Base-by-base conservation (phyloP, 2,329 filamentous ascomycete genomes). In the Claviceps humidiphila region DNA sequence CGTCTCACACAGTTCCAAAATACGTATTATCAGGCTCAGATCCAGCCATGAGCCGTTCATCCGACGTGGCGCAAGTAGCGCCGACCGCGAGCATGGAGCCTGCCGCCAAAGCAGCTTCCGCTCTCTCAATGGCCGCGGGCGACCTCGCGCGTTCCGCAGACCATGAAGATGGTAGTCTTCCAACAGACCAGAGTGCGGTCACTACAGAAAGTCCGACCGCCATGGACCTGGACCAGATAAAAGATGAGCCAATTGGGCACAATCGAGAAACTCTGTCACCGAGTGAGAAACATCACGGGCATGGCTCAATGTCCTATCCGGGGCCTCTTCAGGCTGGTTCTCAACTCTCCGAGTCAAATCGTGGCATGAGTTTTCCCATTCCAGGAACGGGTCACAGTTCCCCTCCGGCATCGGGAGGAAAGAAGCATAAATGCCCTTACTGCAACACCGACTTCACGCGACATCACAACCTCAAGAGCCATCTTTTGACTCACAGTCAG, bases 401-500 rank as follows among this genome's bases (percentile, higher is more conserved):
- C 59, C 73, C 89, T 5, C 84, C 86, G 0, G 83, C 83, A 26
- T 69, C 71, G 2, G 61, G 61, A 16, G 77, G 80, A 50, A 96
- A 95, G 71, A 91, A 93, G 63, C 91, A 98, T 72, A 95, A 93
- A 67, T 98, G 93, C 64, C 91, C 89, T 0, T 95, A 95, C 67
- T 98, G 93, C 74, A 82, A 89, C 41, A 96, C 93, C 5, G 93
- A 95, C 63, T 98, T 98, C 60, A 98, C 93, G 30, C 82, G 93
- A 45, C 93, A 97, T 65, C 93, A 97, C 66, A 97, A 98, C 63
- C 78, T 97, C 30, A 98, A 97, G 71, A 96, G 89, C 60, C 93
- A 98, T 71, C 78, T 98, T 53, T 80, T 98, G 64, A 97, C 93
- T 0, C 93, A 97, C 68, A 96, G 90, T 62, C 91, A 98, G 74